Evolutionary conservation across 768 basidiomycete species (phyloP), one percentile per base, ranked within the genome.

Genomic region (Panellus pusillus): DNA sequence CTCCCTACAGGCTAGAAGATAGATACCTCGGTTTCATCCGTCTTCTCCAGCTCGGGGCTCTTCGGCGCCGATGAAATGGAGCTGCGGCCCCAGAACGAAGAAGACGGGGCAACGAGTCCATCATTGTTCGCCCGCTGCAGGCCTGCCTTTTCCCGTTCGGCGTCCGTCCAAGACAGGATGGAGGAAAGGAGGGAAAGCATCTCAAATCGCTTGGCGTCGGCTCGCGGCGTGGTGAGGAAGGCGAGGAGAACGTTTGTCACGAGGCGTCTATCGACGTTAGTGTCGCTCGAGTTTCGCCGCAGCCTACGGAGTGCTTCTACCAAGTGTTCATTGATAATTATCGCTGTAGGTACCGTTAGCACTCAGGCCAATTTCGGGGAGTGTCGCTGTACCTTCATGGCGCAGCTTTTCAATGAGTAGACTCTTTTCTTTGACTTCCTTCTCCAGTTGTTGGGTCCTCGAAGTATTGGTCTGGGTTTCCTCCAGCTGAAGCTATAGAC

Each of bases 261-360:
- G 1, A 99, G 83, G 12, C 93, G 86, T 46, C 91, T 76, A 68
- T 99, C 96, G 24, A 99, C 96, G 61, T 92, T 98, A 42, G 84
- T 91, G 59, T 92, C 96, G 7, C 90, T 82, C 0, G 91, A 86
- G 54, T 86, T 91, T 60, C 87, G 87, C 42, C 93, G 85, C 45
- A 99, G 79, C 19, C 97, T 87, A 12, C 96, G 91, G n/a, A 99
- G 81, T 3, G 97, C 97, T 70, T 98, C 96, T 63, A 94, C 97
- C 11, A 99, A 78, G 64, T 99, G 97, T 66, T 98, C 97, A 61
- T 98, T 98, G 67, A 95, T 86, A 54, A 98, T 96, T 13, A 99
- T 93, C 46, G 89, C 96, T 96, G 60, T 12, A 57, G 18, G 31
- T n/a, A 20, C 24, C 24, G 48, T 40, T 31, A 61, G 51, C 27